Evolutionary conservation across 441 rosid genomes (phyloP).

Genomic region (Gossypium schwendimanii): DNA sequence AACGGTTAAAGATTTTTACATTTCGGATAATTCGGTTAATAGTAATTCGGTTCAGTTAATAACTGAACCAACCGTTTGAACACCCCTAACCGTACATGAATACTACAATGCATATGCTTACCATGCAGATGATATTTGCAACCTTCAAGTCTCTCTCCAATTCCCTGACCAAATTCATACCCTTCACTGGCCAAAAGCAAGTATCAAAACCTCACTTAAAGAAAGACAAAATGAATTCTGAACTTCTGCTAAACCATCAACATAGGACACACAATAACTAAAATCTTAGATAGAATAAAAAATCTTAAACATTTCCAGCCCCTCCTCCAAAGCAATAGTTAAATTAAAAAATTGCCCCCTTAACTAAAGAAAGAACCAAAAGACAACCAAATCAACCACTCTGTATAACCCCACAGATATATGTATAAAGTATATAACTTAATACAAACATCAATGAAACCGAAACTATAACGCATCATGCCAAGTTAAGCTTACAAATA

Average conservation of each 20-base stretch:
- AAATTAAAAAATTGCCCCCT: background rate
- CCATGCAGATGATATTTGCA: conserved; percentile 93
- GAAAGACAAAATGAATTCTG: background rate
- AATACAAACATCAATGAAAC: background rate
- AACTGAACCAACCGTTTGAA: too few species aligned
- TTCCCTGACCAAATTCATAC: conserved; percentile 95
- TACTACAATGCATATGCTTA: conserved; percentile 26
- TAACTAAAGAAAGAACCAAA: background rate
- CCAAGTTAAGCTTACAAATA: background rate
- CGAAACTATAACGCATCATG: background rate
- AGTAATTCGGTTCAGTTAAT: too few species aligned
- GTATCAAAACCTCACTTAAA: conserved; percentile 26
- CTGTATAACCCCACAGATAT: background rate
- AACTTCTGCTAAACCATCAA: conserved; percentile 6
- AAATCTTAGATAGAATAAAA: background rate
- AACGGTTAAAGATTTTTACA: too few species aligned
- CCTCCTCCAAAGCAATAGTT: background rate
- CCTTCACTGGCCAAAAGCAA: conserved; percentile 92
- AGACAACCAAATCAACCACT: background rate
- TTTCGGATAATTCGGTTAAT: too few species aligned
- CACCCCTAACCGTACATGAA: background rate
- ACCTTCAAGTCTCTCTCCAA: conserved; percentile 93
- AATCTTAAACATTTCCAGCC: background rate
- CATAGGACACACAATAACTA: background rate
- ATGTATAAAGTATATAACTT: background rate